Conservation (phyloP, 192 early-diverging fungal genomes). For the Backusella liffmaniae region DNA sequence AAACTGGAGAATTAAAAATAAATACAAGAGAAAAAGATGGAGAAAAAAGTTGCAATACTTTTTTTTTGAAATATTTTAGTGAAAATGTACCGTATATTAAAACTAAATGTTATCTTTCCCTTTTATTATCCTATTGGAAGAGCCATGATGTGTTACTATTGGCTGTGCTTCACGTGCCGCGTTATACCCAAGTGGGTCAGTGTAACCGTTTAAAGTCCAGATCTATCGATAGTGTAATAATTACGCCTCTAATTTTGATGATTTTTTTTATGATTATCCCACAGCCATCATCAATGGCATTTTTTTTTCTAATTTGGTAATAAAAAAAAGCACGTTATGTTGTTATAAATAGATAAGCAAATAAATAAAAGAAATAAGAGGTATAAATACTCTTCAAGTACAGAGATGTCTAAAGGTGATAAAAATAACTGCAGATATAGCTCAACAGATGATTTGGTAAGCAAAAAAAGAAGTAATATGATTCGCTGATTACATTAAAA, state of each 20-base stretch:
- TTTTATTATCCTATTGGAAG: not conserved
- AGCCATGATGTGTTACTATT: not conserved
- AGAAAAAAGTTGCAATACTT: not conserved
- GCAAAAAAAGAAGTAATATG: not conserved
- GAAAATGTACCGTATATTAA: not conserved
- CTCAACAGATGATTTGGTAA: not conserved
- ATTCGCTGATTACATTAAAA: not conserved
- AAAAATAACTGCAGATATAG: not conserved
- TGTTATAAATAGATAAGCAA: not conserved
- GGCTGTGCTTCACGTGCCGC: not conserved
- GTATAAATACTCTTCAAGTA: not conserved
- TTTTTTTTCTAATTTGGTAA: not conserved
- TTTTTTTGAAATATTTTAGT: not conserved
- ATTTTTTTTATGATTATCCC: not conserved
- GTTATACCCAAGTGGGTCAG: not conserved
- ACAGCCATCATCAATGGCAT: not conserved
- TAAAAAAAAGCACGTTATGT: not conserved
- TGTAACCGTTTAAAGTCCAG: not conserved
- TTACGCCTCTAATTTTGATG: not conserved
- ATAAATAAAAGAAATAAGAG: not conserved
- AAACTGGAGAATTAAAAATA: not conserved
- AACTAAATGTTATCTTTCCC: not conserved
- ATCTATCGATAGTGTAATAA: not conserved
- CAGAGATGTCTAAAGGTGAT: not conserved
- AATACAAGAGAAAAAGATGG: not conserved